These are phyloP conservation scores for Mortierella polycephala DNA, from an alignment of 371 early-diverging fungal species.

Conservation along the genomic window DNA sequence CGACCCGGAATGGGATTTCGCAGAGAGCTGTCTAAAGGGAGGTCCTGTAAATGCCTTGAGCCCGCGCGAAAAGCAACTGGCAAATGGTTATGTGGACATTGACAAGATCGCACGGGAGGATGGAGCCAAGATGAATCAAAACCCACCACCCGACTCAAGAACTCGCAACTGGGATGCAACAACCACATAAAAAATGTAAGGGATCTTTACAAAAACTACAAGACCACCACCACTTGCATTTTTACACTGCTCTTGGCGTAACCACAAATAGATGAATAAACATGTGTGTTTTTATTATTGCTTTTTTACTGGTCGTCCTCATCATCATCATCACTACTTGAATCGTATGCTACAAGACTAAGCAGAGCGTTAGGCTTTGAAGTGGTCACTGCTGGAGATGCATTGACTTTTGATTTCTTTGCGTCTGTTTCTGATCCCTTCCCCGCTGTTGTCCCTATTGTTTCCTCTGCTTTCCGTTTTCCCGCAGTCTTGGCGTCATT, in stretches of 20 bases:
- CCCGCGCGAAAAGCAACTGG: slow-evolving; percentile 14
- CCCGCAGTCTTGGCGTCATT: slow-evolving; percentile 1
- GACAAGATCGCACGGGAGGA: slow-evolving; percentile 36
- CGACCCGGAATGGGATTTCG: slow-evolving; percentile 45
- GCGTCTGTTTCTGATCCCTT: background rate
- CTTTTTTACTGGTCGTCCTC: slow-evolving; percentile 4
- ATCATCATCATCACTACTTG: slow-evolving; percentile 43
- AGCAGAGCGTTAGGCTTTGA: slow-evolving; percentile 39
- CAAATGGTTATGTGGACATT: slow-evolving; percentile 36
- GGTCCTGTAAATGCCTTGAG: slow-evolving; percentile 20
- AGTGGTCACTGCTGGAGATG: background rate
- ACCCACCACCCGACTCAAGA: slow-evolving; percentile 6
- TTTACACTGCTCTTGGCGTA: background rate
- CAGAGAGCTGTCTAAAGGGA: slow-evolving; percentile 41
- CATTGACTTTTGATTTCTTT: slow-evolving; percentile 17
- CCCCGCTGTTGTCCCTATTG: background rate
- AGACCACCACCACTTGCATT: background rate
- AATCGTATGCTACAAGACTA: slow-evolving; percentile 45
- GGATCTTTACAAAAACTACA: background rate
- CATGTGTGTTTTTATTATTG: background rate
- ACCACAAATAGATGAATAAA: background rate
- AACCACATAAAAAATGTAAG: background rate
- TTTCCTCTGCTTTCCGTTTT: slow-evolving; percentile 27
- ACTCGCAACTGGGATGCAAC: slow-evolving; percentile 16
- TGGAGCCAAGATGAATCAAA: slow-evolving; percentile 8